A percentile compares a stretch with the other conserved stretches of the same genome.
Conservation (phyloP, 768 basidiomycete genomes). For the Saitozyma podzolica region DNA sequence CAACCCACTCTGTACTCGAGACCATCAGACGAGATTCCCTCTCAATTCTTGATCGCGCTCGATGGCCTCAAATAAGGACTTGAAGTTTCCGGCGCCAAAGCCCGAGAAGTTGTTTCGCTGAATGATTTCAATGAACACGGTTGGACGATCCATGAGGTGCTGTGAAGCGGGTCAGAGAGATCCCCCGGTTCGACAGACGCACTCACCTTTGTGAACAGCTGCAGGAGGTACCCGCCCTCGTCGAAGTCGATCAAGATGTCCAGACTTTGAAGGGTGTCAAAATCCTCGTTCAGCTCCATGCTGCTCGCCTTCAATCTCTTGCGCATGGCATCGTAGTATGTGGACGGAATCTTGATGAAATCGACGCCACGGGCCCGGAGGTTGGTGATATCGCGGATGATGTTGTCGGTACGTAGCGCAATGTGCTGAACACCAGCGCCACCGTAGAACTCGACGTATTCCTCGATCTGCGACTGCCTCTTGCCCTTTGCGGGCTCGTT, state of each 20-base stretch:
- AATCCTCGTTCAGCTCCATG: not conserved
- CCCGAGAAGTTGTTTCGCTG: not conserved
- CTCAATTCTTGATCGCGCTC: too few relatives aligned
- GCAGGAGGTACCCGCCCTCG: constrained; percentile 3
- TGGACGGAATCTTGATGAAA: constrained; percentile 4
- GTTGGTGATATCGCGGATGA: constrained; percentile 5
- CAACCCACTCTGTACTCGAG: too few relatives aligned
- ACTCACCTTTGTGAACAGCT: constrained; percentile 4
- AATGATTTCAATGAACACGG: constrained; percentile 8
- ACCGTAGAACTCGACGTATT: constrained; percentile 5
- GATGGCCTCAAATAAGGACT: too few relatives aligned
- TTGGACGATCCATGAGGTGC: constrained; percentile 7
- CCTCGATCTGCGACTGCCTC: constrained; percentile 5
- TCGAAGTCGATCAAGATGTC: constrained; percentile 6
- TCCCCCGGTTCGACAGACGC: not conserved
- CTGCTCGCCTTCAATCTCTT: not conserved
- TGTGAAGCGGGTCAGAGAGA: not conserved
- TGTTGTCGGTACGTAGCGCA: constrained; percentile 4
- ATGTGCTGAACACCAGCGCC: constrained; percentile 8
- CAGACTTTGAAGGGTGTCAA: not conserved
- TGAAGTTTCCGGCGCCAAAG: too few relatives aligned
- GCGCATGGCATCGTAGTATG: constrained; percentile 1
- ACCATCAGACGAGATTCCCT: too few relatives aligned
- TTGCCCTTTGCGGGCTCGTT: constrained; percentile 4
- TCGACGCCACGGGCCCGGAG: constrained; percentile 6